Evolutionary conservation across 805 yeast genomes (phyloP), one percentile per base, ranked within the genome.

Genomic region (Yamadazyma philogaea): DNA sequence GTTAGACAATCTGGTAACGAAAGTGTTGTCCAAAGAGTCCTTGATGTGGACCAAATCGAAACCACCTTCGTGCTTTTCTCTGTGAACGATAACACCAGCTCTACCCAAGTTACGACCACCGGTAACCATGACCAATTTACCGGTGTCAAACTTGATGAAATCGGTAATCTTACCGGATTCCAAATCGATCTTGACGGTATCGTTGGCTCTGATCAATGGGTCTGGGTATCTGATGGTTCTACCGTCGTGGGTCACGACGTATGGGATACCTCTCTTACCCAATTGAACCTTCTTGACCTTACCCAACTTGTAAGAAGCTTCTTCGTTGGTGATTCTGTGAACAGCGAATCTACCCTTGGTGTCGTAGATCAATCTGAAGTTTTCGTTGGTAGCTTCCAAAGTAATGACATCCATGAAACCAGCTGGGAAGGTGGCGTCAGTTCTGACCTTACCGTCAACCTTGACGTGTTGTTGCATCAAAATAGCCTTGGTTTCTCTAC

Each of bases 151-250:
- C 53, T 61, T 62, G 57, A 64, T 63, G 57, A 52, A 64, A 49
- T 65, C 70, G 42, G 84, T 74, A 70, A 89, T 83, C 82, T 91
- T 91, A 74, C 97, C 97, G 58, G 96, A 75, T 61, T 91, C 96
- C 66, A 91, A 79, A 77, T 91, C 96, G 68, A 91, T 77, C 84
- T 90, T 90, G 69, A 91, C 96, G 61, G 98, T 87, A 79, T 91
- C 99, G 83, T 93, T 90, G 68, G 88, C 89, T 78, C 80, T 91
- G 84, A 91, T 82, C 61, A 76, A 74, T 77, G 99, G 99, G 72
- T 91, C 98, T 74, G 98, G 98, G 88, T 90, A 91, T 78, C 99
- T 90, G 80, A 91, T 77, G 70, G 99, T 91, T 84, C 99, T 90
- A 77, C 99, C 98, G 71, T 91, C 99, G 84, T 91, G 99, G 69